A percentile compares a stretch with the other conserved stretches of the same genome.
phyloP scores from a whole-genome alignment of 257 asterid genomes.

The Oldenlandia corymbosa region DNA sequence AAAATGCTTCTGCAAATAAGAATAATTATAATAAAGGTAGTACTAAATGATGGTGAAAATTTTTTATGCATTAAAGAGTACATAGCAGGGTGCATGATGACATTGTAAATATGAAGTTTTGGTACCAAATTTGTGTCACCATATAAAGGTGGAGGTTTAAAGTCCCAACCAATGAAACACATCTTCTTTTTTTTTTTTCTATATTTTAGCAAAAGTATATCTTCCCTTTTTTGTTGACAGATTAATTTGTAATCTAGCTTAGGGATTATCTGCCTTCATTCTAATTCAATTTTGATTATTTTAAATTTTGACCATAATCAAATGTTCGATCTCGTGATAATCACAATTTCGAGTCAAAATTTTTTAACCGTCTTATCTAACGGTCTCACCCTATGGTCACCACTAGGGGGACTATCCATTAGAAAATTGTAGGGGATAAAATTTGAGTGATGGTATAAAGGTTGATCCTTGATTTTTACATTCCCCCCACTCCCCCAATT shows the following conservation, averaged over 20 bases:
- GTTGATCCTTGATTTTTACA: background rate
- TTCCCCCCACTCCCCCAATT: background rate
- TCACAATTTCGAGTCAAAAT: no score
- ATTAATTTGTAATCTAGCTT: background rate
- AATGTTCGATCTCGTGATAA: no score
- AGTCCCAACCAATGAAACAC: constrained; percentile 7
- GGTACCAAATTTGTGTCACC: background rate
- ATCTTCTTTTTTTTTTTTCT: background rate
- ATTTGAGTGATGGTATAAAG: background rate
- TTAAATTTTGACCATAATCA: no score
- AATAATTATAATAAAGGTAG: no score
- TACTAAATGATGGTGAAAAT: no score
- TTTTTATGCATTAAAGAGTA: constrained; percentile 2
- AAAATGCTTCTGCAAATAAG: no score
- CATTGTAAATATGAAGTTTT: background rate
- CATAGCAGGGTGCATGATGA: background rate
- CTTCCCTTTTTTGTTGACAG: background rate
- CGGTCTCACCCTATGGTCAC: no score
- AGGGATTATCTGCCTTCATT: no score
- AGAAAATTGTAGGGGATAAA: no score
- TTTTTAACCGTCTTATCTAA: no score
- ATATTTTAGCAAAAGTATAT: background rate
- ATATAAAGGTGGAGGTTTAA: background rate
- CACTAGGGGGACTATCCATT: no score
- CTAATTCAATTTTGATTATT: no score